Conservation (phyloP, 2,329 filamentous ascomycete genomes). For the Penicillium sclerotiorum region DNA sequence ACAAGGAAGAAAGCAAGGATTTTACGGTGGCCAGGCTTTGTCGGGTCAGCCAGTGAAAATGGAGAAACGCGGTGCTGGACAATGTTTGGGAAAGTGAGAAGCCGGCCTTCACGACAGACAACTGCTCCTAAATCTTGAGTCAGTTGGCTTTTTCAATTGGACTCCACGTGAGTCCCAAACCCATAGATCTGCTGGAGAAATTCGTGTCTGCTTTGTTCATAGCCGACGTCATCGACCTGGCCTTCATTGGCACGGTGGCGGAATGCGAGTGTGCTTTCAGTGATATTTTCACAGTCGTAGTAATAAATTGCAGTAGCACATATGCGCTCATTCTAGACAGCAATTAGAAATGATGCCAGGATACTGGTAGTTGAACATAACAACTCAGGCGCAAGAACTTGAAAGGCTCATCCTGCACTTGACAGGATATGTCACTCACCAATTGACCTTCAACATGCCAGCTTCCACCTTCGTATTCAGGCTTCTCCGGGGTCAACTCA, state of each 20-base stretch:
- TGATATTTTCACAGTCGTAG: slow-evolving; percentile 65
- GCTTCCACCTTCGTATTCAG: slow-evolving; percentile 16
- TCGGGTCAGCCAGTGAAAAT: slow-evolving; percentile 22
- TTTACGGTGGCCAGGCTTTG: slow-evolving; percentile 28
- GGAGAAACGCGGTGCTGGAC: slow-evolving; percentile 27
- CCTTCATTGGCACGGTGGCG: slow-evolving; percentile 39
- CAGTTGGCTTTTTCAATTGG: slow-evolving; percentile 3
- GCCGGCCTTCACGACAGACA: slow-evolving; percentile 17
- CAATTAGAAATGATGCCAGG: neutral
- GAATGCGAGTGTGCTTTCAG: slow-evolving; percentile 56
- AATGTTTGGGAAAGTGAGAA: slow-evolving; percentile 24
- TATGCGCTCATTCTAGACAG: slow-evolving; percentile 60
- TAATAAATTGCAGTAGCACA: slow-evolving; percentile 67
- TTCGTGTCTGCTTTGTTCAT: slow-evolving; percentile 9
- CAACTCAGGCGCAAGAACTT: no score
- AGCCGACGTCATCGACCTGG: slow-evolving; percentile 30
- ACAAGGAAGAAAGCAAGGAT: slow-evolving; percentile 31
- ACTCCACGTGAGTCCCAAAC: slow-evolving; percentile 1
- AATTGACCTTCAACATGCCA: slow-evolving; percentile 25
- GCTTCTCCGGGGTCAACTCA: slow-evolving; percentile 17
- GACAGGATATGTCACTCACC: no score
- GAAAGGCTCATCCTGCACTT: no score
- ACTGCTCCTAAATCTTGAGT: slow-evolving; percentile 22
- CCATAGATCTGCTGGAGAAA: slow-evolving; percentile 19
- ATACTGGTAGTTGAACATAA: no score